phyloP scores from a whole-genome alignment of 2,329 filamentous ascomycete genomes.

The Tolypocladium ovalisporum region DNA sequence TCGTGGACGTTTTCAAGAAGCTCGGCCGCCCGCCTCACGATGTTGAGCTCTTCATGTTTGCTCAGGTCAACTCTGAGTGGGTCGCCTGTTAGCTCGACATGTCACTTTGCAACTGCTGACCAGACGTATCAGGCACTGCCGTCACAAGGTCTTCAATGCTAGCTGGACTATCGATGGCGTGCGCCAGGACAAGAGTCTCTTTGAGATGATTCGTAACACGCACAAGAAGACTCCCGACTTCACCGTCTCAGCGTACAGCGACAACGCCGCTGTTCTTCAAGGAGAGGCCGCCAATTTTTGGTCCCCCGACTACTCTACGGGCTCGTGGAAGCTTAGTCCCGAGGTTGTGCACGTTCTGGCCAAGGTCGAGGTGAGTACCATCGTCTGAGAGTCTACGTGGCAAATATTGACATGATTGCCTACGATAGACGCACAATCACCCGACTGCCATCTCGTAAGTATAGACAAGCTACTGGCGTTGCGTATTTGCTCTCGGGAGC shows the following conservation, averaged over 20 bases:
- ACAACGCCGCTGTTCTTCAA: constrained; percentile 82
- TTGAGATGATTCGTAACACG: constrained; percentile 94
- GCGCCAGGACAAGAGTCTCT: constrained; percentile 68
- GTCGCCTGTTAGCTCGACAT: background rate
- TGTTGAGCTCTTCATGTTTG: constrained; percentile 98
- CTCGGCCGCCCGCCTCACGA: constrained; percentile 61
- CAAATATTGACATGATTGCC: background rate
- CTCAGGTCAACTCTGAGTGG: constrained; percentile 89
- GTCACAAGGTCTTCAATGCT: constrained; percentile 88
- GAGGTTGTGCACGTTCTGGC: constrained; percentile 79
- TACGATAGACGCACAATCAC: constrained; percentile 70
- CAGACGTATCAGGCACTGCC: constrained; percentile 45
- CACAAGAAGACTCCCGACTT: constrained; percentile 71
- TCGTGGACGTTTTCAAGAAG: constrained; percentile 50
- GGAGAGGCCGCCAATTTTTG: constrained; percentile 45
- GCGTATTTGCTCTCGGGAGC: background rate
- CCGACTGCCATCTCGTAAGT: constrained; percentile 74
- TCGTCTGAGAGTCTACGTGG: too few species aligned
- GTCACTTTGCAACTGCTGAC: background rate
- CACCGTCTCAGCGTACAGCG: constrained; percentile 93
- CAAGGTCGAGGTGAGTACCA: constrained; percentile 60
- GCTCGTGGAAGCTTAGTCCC: constrained; percentile 78
- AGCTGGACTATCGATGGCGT: constrained; percentile 89
- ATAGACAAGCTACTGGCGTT: background rate
- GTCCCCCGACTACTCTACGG: constrained; percentile 78